Conservation (phyloP, 306 rosid species). For the Ormosia semicastrata region DNA sequence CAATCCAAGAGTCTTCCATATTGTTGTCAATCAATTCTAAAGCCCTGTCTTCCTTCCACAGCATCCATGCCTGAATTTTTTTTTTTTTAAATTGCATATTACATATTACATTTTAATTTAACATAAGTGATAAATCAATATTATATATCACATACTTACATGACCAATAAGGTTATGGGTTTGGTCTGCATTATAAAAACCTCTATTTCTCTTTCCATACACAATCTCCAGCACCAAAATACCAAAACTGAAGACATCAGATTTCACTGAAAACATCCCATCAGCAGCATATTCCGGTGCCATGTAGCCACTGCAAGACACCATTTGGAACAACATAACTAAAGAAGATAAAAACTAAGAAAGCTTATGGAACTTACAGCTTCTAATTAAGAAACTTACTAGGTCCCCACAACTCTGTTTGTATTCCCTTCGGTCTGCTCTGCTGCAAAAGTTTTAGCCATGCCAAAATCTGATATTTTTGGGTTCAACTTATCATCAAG, state of each 20-base stretch:
- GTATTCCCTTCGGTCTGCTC: conserved; percentile 34
- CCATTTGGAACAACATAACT: neutral
- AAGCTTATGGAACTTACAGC: no score
- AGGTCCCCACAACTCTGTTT: conserved; percentile 40
- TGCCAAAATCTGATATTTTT: conserved; percentile 42
- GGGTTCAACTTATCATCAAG: conserved; percentile 41
- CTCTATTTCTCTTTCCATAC: conserved; percentile 39
- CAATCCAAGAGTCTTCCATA: no score
- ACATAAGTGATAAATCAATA: no score
- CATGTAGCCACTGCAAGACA: conserved; percentile 38
- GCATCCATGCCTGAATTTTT: no score
- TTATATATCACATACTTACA: conserved; percentile 20
- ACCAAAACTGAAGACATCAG: conserved; percentile 15
- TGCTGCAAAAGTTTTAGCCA: conserved; percentile 2
- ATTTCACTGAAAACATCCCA: conserved; percentile 31
- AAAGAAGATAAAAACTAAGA: no score
- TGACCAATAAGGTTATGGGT: conserved; percentile 38
- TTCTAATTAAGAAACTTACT: neutral
- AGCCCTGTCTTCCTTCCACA: no score
- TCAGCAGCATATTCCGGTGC: conserved; percentile 39
- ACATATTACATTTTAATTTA: no score
- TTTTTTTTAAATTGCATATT: neutral
- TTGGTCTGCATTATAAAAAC: conserved; percentile 29
- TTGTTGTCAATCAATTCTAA: no score
- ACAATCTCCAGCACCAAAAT: conserved; percentile 36